phyloP scores from a whole-genome alignment of 352 stramenopile species.

The Pythium chondricola region DNA sequence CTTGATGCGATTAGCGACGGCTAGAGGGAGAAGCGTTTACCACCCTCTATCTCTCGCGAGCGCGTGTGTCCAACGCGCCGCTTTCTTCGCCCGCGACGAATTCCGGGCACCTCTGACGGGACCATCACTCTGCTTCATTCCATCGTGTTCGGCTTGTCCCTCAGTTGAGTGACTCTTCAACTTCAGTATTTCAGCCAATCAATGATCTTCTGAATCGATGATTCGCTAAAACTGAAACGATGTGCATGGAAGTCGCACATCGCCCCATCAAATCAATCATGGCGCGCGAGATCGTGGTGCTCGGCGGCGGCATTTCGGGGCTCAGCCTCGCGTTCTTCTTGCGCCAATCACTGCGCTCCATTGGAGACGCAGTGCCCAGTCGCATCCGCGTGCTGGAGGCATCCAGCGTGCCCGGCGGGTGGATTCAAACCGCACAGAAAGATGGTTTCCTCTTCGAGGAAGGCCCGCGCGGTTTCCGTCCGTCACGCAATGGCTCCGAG shows the following conservation, averaged over 20 bases:
- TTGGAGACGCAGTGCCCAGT: constrained; percentile 14
- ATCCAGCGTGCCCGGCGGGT: constrained; percentile 40
- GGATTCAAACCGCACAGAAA: constrained; percentile 54
- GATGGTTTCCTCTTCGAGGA: constrained; percentile 79
- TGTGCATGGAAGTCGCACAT: background rate
- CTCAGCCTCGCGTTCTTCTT: constrained; percentile 75
- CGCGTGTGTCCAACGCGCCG: too few species aligned
- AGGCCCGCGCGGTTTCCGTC: constrained; percentile 76
- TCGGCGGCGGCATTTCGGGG: constrained; percentile 77
- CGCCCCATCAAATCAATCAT: too few species aligned
- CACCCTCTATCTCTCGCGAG: too few species aligned
- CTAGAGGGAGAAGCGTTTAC: too few species aligned
- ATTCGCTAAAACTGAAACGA: constrained; percentile 5
- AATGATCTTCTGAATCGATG: background rate
- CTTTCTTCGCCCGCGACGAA: too few species aligned
- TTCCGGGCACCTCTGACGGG: too few species aligned
- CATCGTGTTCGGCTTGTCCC: background rate
- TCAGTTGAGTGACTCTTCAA: background rate
- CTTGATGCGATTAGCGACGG: background rate
- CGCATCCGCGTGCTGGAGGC: constrained; percentile 74
- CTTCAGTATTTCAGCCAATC: background rate
- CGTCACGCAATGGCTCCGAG: constrained; percentile 77
- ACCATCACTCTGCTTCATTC: constrained; percentile 4
- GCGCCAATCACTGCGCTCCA: constrained; percentile 34
- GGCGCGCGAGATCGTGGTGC: constrained; percentile 61